These are phyloP conservation scores for Cyberlindnera saturnus DNA, from an alignment of 805 yeast genomes.

Conservation along the genomic window DNA sequence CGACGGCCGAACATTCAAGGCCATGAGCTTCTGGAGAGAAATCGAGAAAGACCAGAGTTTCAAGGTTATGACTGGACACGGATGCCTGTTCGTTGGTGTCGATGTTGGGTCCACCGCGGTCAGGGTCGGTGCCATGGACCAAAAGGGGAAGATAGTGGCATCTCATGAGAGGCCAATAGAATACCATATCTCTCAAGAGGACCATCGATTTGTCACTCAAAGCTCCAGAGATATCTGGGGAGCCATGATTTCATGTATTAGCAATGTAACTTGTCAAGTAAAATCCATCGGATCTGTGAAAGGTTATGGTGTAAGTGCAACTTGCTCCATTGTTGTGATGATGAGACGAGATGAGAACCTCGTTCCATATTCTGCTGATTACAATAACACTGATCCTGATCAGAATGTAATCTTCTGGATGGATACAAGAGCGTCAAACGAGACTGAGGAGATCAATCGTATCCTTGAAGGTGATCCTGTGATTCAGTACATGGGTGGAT, in stretches of 20 bases:
- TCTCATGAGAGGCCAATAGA: conserved; percentile 16
- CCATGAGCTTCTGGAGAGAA: too few relatives aligned
- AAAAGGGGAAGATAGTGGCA: conserved; percentile 14
- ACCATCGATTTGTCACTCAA: conserved; percentile 31
- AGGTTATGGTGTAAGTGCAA: conserved; percentile 43
- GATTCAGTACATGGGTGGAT: conserved; percentile 33
- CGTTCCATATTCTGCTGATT: conserved; percentile 30
- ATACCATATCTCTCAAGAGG: conserved; percentile 17
- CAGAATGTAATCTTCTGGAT: conserved; percentile 53
- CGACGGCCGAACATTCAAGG: too few relatives aligned
- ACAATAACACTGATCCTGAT: conserved; percentile 14
- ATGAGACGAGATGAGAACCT: conserved; percentile 12
- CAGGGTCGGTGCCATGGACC: conserved; percentile 30
- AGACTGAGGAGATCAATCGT: conserved; percentile 25
- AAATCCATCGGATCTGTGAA: conserved; percentile 2
- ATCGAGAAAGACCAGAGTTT: too few relatives aligned
- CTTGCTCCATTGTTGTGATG: conserved; percentile 53
- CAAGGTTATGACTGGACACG: neutral
- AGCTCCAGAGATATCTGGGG: conserved; percentile 33
- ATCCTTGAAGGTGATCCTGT: conserved; percentile 12
- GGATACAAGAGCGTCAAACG: conserved; percentile 41
- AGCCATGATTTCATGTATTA: conserved; percentile 25
- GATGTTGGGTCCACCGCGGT: conserved; percentile 50
- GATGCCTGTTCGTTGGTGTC: conserved; percentile 28
- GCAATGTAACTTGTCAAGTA: neutral